These are phyloP conservation scores for Rhodosporidiobolus odoratus DNA, from an alignment of 768 basidiomycete species.

Conservation along the genomic window DNA sequence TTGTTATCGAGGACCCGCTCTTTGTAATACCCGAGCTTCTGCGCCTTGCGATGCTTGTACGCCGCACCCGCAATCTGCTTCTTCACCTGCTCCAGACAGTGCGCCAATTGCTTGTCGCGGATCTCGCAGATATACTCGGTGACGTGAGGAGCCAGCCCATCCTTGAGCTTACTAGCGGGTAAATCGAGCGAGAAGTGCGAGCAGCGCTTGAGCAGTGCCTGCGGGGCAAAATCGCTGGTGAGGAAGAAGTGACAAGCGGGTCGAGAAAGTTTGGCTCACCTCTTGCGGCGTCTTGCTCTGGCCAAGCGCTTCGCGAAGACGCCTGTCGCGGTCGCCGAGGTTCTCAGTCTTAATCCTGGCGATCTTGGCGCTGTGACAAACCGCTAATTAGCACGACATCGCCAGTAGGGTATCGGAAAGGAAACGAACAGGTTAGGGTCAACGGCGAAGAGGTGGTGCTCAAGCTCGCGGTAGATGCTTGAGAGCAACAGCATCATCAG, in stretches of 20 bases:
- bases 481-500: too few relatives aligned
- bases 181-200: slow-evolving; percentile 83
- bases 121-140: slow-evolving; percentile 86
- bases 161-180: slow-evolving; percentile 41
- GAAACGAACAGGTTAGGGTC: slow-evolving; percentile 61
- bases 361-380: slow-evolving; percentile 25
- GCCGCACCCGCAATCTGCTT: slow-evolving; percentile 62
- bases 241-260: slow-evolving; percentile 22
- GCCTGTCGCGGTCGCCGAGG: slow-evolving; percentile 67
- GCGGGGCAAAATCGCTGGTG: slow-evolving; percentile 42
- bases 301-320: slow-evolving; percentile 78
- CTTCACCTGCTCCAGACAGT: slow-evolving; percentile 69
- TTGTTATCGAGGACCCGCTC: neutral
- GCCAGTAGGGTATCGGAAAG: neutral
- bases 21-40: neutral
- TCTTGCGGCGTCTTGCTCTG: slow-evolving; percentile 63
- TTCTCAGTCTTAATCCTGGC: slow-evolving; percentile 57
- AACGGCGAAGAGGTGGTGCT: slow-evolving; percentile 82
- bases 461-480: slow-evolving; percentile 79
- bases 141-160: slow-evolving; percentile 75
- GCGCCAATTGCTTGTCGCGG: slow-evolving; percentile 69
- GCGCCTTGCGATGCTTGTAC: slow-evolving; percentile 53
- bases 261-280: slow-evolving; percentile 42
- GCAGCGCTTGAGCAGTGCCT: slow-evolving; percentile 84
- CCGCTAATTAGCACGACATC: neutral